Evolutionary conservation across 2,329 filamentous ascomycete species (phyloP), one percentile per base, ranked within the genome.

Genomic region (Mycosphaerelloides madeirae): DNA sequence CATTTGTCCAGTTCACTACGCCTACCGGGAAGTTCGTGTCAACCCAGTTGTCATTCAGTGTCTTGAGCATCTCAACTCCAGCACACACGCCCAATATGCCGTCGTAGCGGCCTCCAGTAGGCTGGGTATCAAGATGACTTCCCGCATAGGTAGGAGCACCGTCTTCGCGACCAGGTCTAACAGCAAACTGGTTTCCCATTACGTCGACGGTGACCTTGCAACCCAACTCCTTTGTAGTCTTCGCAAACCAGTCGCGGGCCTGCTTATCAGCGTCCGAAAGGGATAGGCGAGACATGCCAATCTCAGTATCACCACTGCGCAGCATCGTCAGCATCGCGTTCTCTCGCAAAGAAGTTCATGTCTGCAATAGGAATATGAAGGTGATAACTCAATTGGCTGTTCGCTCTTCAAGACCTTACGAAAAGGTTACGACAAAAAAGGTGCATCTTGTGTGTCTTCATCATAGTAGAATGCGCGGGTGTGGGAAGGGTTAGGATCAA

Each of bases 161-260:
- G 19, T 77, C 71, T 14, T 73, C 68, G 40, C 76, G 68, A 1
- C 86, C 85, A 3, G 80, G 77, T 2, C 83, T 76, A 3, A 87
- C 72, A 1, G 85, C 84, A 60, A 91, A 93, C 49, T 84, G 85
- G 54, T 91, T 93, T 15, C 86, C 86, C 79, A 91, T 89, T 19
- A 78, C 71, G 60, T 93, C 87, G 1, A 87, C 65, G 0, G 76
- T 82, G 6, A 85, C 73, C 3, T 74, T 72, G 62, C 86, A 91
- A 8, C 82, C 84, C 0, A 89, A 68, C 0, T 68, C 69, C 55
- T 78, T 67, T 1, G 79, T 80, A 0, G 79, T 81, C 14, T 80
- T 63, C 0, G 81, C 74, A 52, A 93, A 89, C 86, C 86, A 93
- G 62, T 86, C 79, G 31, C 87, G 78, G 11, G 77, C 85, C 56